phyloP scores from a whole-genome alignment of 1,284 basidiomycete species.

The Exsudoporus floridanus region DNA sequence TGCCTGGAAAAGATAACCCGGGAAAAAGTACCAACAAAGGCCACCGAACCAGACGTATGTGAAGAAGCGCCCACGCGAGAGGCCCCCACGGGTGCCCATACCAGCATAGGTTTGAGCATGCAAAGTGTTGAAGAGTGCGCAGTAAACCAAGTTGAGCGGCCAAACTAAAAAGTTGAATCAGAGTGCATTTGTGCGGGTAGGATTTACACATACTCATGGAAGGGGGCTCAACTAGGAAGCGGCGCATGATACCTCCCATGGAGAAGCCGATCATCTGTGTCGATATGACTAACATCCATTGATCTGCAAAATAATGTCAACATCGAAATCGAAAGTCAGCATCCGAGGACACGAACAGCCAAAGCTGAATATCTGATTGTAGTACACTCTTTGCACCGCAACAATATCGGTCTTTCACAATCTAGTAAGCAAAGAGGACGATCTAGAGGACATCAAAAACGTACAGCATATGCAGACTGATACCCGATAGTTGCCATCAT shows the following conservation, averaged over 20 bases:
- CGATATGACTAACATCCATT: constrained; percentile 80
- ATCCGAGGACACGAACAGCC: constrained; percentile 40
- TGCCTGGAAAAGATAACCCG: constrained; percentile 73
- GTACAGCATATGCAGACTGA: constrained; percentile 37
- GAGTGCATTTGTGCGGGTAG: neutral
- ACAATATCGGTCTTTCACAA: constrained; percentile 49
- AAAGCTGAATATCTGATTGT: constrained; percentile 65
- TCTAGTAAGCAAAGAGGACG: neutral
- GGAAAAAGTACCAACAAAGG: constrained; percentile 67
- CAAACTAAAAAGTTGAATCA: constrained; percentile 53
- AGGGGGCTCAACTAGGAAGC: constrained; percentile 84
- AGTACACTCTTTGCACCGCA: constrained; percentile 72
- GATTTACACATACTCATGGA: constrained; percentile 64
- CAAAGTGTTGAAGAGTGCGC: constrained; percentile 81
- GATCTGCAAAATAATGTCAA: constrained; percentile 57
- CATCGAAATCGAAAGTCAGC: too few species aligned
- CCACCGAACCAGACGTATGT: constrained; percentile 58
- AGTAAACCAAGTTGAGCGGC: constrained; percentile 81
- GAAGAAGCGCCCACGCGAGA: constrained; percentile 80
- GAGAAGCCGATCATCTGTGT: constrained; percentile 88
- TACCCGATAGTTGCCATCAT: constrained; percentile 79
- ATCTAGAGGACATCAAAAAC: neutral
- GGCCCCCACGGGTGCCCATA: constrained; percentile 60
- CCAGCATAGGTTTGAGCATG: constrained; percentile 65
- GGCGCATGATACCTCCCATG: constrained; percentile 77